phyloP scores from a whole-genome alignment of 2,329 filamentous ascomycete genomes.

The Exophiala viscosa region DNA sequence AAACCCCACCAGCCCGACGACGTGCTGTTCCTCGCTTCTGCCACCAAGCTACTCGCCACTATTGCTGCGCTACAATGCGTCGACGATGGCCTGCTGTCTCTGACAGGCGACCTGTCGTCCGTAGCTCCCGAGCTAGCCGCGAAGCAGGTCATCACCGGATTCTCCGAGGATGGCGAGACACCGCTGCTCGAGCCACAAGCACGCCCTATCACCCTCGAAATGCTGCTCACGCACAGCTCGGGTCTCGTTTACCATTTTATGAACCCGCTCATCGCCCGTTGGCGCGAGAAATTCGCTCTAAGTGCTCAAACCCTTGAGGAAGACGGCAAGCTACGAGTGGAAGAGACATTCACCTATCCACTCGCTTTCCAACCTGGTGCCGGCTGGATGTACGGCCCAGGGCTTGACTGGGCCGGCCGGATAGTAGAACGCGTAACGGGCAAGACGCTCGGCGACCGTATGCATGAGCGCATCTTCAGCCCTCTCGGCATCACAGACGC shows the following conservation, averaged over 20 bases:
- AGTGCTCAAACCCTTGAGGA: constrained; percentile 5
- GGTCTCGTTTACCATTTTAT: constrained; percentile 14
- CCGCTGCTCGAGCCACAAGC: constrained; percentile 29
- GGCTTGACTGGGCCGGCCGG: constrained; percentile 53
- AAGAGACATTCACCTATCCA: constrained; percentile 46
- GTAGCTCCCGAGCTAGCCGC: constrained; percentile 48
- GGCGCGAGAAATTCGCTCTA: constrained; percentile 31
- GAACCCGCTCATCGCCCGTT: constrained; percentile 3
- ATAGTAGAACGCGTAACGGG: constrained; percentile 46
- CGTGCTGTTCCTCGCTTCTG: constrained; percentile 38
- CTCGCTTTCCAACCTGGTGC: constrained; percentile 63
- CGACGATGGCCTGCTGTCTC: constrained; percentile 47
- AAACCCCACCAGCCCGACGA: constrained; percentile 37
- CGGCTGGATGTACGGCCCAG: constrained; percentile 58
- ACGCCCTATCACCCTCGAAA: constrained; percentile 17
- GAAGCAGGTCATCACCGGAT: constrained; percentile 49
- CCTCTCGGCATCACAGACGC: constrained; percentile 48
- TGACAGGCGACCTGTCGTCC: constrained; percentile 45
- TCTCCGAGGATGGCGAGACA: constrained; percentile 36
- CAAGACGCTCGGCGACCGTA: constrained; percentile 45
- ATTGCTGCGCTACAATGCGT: constrained; percentile 54
- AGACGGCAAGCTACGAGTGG: constrained; percentile 34
- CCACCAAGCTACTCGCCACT: constrained; percentile 48
- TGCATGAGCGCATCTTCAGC: constrained; percentile 46
- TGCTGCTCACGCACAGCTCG: constrained; percentile 18